Percentiles rank a stretch among this genome's conserved stretches.
These are phyloP conservation scores for Candida pseudocylindracea DNA, from an alignment of 1,139 yeast species.

Conservation along the genomic window DNA sequence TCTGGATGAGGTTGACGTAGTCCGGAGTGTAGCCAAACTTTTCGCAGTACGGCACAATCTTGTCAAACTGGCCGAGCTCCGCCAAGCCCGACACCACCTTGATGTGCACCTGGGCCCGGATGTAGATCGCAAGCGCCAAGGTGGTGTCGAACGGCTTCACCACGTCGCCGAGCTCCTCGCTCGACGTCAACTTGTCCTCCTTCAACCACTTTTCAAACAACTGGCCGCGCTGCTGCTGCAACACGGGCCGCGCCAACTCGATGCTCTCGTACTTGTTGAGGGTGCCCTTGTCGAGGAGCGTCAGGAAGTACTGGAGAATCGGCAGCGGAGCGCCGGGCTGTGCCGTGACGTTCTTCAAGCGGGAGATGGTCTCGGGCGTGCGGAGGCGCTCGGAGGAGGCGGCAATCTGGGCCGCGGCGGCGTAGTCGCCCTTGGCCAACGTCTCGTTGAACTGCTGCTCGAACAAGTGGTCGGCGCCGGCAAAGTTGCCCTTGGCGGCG, in stretches of 20 bases:
- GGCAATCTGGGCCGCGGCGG: constrained; percentile 90
- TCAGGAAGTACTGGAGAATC: constrained; percentile 78
- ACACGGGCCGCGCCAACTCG: constrained; percentile 86
- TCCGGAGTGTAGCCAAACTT: constrained; percentile 82
- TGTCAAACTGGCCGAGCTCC: constrained; percentile 91
- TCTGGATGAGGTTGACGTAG: constrained; percentile 74
- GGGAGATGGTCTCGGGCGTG: constrained; percentile 86
- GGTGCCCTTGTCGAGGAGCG: constrained; percentile 80
- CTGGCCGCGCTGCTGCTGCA: constrained; percentile 89
- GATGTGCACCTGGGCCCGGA: constrained; percentile 65
- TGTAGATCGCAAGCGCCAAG: constrained; percentile 77
- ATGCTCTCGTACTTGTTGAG: constrained; percentile 85
- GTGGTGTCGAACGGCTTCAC: constrained; percentile 76
- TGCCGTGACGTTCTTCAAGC: constrained; percentile 81
- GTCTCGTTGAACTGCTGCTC: constrained; percentile 78
- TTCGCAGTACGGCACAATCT: constrained; percentile 83
- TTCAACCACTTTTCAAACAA: constrained; percentile 91
- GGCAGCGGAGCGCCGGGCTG: constrained; percentile 94
- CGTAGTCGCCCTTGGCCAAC: constrained; percentile 68
- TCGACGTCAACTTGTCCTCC: constrained; percentile 81
- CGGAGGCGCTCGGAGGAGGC: constrained; percentile 89
- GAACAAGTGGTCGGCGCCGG: constrained; percentile 90
- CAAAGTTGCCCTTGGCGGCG: constrained; percentile 89
- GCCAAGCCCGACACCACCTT: constrained; percentile 88
- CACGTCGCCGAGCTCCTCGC: constrained; percentile 93